Percentiles rank a stretch among this genome's conserved stretches.
Evolutionary conservation across 164 flowering plant species (phyloP).

Genomic region (Liriodendron chinense): DNA sequence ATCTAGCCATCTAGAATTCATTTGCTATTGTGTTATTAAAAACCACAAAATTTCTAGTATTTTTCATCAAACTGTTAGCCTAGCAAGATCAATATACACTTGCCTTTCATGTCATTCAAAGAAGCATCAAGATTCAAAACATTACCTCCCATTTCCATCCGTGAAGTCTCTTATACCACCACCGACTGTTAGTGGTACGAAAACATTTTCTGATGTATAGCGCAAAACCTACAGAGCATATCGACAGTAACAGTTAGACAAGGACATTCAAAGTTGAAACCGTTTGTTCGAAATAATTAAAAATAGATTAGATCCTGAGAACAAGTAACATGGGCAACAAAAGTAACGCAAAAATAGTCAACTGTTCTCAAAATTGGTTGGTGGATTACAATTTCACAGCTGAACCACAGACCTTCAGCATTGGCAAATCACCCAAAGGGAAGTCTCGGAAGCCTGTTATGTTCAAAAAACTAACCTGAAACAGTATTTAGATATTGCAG

Average conservation of each 20-base stretch:
- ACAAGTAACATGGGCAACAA: background rate
- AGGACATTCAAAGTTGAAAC: background rate
- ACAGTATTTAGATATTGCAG: conserved; percentile 8
- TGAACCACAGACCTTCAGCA: conserved; percentile 70
- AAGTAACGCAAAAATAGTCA: background rate
- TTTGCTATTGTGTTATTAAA: background rate
- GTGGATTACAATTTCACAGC: conserved; percentile 4
- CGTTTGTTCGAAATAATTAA: background rate
- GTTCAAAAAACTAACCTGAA: conserved; percentile 90
- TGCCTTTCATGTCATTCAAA: background rate
- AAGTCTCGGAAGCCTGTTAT: conserved; percentile 97
- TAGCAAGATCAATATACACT: background rate
- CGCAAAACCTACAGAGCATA: conserved; percentile 58
- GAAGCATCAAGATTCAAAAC: background rate
- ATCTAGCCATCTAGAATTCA: background rate
- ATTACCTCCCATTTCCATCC: conserved; percentile 91
- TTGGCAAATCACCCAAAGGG: conserved; percentile 95
- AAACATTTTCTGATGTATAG: conserved; percentile 83
- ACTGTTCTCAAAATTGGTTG: background rate
- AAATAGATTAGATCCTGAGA: background rate
- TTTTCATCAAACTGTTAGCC: background rate
- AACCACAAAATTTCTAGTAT: background rate
- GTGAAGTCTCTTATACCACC: conserved; percentile 98
- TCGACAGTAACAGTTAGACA: background rate
- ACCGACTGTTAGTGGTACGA: conserved; percentile 97